Percentiles rank a stretch among this genome's conserved stretches.
These are phyloP conservation scores for Dactylellina haptotyla DNA, from an alignment of 2,329 filamentous ascomycete genomes.

Conservation along the genomic window DNA sequence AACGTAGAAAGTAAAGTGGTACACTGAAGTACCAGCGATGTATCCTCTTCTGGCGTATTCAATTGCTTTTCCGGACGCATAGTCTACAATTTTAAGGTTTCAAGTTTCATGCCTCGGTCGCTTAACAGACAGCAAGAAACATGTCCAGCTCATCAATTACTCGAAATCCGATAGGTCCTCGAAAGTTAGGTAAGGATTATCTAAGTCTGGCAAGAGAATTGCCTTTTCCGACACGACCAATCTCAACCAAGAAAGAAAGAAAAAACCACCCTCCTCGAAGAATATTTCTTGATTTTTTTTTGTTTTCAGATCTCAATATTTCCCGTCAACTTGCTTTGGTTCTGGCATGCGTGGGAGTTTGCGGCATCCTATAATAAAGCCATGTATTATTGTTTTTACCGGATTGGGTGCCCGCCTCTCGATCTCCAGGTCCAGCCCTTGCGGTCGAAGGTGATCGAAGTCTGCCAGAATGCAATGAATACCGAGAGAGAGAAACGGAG, in stretches of 20 bases:
- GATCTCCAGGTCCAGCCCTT: background rate
- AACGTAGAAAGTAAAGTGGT: too few relatives aligned
- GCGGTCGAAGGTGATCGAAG: too few relatives aligned
- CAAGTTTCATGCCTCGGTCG: background rate
- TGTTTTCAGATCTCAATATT: background rate
- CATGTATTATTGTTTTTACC: conserved; percentile 6
- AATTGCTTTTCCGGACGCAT: too few relatives aligned
- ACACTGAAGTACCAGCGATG: too few relatives aligned
- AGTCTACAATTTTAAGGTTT: background rate
- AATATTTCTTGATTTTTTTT: background rate
- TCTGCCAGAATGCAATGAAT: too few relatives aligned
- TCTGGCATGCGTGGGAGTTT: background rate
- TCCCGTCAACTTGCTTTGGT: background rate
- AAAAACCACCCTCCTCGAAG: too few relatives aligned
- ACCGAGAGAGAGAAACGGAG: too few relatives aligned
- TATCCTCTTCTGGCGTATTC: too few relatives aligned
- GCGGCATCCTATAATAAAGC: background rate
- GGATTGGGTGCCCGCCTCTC: conserved; percentile 12
- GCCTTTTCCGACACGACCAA: background rate
- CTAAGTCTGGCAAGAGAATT: background rate
- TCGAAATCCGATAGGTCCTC: too few relatives aligned
- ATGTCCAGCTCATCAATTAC: too few relatives aligned
- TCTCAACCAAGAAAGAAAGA: too few relatives aligned
- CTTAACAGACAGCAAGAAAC: background rate
- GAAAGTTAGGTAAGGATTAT: background rate